Base-by-base conservation (phyloP, 164 flowering plant species). In the Warburgia ugandensis region DNA sequence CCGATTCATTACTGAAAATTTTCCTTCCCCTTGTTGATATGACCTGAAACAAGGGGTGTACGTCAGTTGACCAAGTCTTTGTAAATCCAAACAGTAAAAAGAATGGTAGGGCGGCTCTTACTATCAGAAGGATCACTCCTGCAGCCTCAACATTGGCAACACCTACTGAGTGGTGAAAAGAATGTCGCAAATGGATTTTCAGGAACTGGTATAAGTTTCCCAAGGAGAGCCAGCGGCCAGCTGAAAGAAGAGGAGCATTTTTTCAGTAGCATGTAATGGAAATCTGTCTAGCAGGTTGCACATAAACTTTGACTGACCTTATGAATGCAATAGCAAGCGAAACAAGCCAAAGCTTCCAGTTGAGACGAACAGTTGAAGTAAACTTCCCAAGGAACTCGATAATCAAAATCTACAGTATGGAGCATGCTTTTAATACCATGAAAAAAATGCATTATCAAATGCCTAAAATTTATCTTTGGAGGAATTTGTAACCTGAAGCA, bases 401-500 rank as follows among this genome's bases (percentile, higher is more conserved):
- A 47, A 90, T 84, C 26, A 90, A 16, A 5, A 83, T 54, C 97
- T 90, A 52, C 19, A n/a, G n/a, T n/a, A 51, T 6, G 35, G 41
- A 37, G 16, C 41, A 37, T 37, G 14, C 14, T 16, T 1, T 14
- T 11, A 1, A 12, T 37, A 20, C 17, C 41, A n/a, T n/a, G n/a
- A n/a, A n/a, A n/a, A n/a, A n/a, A n/a, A n/a, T n/a, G n/a, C n/a
- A n/a, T n/a, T n/a, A n/a, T n/a, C n/a, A n/a, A n/a, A n/a, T n/a
- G n/a, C n/a, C n/a, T n/a, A n/a, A n/a, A n/a, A n/a, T n/a, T n/a
- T n/a, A n/a, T n/a, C n/a, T n/a, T n/a, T n/a, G n/a, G n/a, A n/a
- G n/a, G n/a, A n/a, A n/a, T n/a, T n/a, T n/a, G n/a, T n/a, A n/a
- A 87, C 96, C 90, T 91, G 98, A 63, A 91, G 83, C 5, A 80